These are phyloP conservation scores for Bodo saltans DNA, from an alignment of 78 protist genomes.

Conservation along the genomic window DNA sequence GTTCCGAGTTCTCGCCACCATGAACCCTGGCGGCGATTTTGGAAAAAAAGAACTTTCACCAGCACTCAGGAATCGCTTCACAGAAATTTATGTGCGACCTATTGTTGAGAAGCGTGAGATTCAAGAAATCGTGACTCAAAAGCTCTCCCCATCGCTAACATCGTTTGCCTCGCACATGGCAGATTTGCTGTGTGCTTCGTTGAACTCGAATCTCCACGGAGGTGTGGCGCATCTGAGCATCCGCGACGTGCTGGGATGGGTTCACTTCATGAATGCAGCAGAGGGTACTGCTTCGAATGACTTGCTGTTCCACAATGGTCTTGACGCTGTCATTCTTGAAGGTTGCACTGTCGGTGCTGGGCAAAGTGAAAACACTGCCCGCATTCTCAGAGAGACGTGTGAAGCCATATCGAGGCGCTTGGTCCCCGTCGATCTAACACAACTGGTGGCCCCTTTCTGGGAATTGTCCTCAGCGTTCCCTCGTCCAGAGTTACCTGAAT, in stretches of 20 bases:
- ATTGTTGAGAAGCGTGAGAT: constrained; percentile 15
- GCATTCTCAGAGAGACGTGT: not conserved
- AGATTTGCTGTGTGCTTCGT: not conserved
- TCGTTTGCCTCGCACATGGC: constrained; percentile 19
- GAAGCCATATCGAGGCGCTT: not conserved
- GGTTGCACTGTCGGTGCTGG: constrained; percentile 58
- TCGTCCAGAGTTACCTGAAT: not conserved
- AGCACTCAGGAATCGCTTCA: constrained; percentile 95
- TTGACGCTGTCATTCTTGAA: constrained; percentile 70
- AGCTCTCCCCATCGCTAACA: not conserved
- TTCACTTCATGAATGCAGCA: too few relatives aligned
- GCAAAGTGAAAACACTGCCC: constrained; percentile 3
- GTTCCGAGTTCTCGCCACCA: constrained; percentile 95
- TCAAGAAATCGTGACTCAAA: constrained; percentile 9
- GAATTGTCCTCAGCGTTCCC: not conserved
- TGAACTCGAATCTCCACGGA: too few relatives aligned
- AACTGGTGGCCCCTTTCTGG: constrained; percentile 5
- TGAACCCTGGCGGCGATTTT: constrained; percentile 99
- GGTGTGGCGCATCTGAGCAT: too few relatives aligned
- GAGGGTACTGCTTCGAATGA: too few relatives aligned
- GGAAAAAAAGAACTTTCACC: constrained; percentile 99
- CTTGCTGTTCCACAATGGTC: constrained; percentile 76
- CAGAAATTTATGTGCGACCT: constrained; percentile 48
- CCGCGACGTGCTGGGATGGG: too few relatives aligned
- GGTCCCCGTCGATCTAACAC: not conserved